A percentile compares a stretch with the other conserved stretches of the same genome.
These are phyloP conservation scores for Pseudocercospora fijiensis DNA, from an alignment of 2,329 filamentous ascomycete genomes.

Conservation along the genomic window DNA sequence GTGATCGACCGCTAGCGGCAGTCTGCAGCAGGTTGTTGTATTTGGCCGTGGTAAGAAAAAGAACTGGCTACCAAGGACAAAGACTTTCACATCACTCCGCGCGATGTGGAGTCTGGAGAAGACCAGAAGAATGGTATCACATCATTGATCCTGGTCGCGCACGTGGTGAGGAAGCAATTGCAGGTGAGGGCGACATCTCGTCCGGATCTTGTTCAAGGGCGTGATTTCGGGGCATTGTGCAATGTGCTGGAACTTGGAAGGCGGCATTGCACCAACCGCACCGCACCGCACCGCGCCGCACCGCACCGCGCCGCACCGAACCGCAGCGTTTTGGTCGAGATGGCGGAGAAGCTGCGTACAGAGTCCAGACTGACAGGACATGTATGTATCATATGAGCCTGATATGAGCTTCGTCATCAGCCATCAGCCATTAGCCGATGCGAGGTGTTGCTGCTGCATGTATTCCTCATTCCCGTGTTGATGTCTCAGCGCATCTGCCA, in stretches of 20 bases:
- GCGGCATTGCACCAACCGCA: no score
- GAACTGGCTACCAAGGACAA: constrained; percentile 1
- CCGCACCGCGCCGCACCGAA: no score
- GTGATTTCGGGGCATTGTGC: neutral
- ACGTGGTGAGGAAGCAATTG: neutral
- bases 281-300: no score
- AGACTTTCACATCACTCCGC: neutral
- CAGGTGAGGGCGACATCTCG: neutral
- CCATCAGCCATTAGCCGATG: neutral
- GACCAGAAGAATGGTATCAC: neutral
- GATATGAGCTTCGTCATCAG: neutral
- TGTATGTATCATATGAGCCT: no score
- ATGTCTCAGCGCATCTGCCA: no score
- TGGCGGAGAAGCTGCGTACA: neutral
- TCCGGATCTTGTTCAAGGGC: neutral
- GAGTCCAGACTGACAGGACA: no score
- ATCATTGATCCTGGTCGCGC: neutral
- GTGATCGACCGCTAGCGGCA: neutral
- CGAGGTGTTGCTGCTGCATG: neutral
- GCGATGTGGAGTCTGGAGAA: neutral
- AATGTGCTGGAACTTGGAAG: neutral
- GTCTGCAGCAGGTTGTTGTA: constrained; percentile 1
- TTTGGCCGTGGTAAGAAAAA: neutral
- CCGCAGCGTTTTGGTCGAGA: no score
- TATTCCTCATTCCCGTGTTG: neutral